Percentiles rank a stretch among this genome's conserved stretches.
Evolutionary conservation across 1,284 basidiomycete species (phyloP).

Genomic region (Mycosarcoma mackinlayi): DNA sequence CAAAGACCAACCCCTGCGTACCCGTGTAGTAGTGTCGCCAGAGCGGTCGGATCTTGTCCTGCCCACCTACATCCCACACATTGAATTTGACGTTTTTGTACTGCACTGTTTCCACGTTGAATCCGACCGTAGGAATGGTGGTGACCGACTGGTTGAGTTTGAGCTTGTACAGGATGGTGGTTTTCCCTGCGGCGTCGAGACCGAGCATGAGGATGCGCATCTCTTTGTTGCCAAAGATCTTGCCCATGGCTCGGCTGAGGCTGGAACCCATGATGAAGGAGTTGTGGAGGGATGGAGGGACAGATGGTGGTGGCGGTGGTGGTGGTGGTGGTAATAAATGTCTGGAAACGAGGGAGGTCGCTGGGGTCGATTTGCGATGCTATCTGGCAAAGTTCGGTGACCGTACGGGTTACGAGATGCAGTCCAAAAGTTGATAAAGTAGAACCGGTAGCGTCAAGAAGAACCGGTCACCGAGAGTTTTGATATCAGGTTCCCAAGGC

Average conservation of each 20-base stretch:
- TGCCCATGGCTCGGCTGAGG: slow-evolving; percentile 79
- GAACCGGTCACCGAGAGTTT: too few relatives aligned
- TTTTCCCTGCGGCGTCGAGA: slow-evolving; percentile 88
- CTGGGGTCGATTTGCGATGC: too few relatives aligned
- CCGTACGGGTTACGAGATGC: too few relatives aligned
- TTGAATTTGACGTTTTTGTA: slow-evolving; percentile 70
- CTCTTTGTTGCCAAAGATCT: slow-evolving; percentile 98
- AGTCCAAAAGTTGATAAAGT: too few relatives aligned
- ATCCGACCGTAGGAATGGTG: slow-evolving; percentile 92
- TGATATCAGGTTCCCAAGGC: too few relatives aligned
- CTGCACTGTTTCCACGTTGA: slow-evolving; percentile 70
- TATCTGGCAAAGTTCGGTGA: too few relatives aligned
- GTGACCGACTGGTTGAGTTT: slow-evolving; percentile 99
- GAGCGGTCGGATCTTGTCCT: slow-evolving; percentile 71
- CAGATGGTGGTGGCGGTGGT: not conserved
- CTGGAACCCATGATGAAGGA: slow-evolving; percentile 57
- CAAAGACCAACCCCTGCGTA: slow-evolving; percentile 75
- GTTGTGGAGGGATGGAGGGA: not conserved
- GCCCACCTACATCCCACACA: slow-evolving; percentile 69
- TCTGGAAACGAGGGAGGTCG: not conserved
- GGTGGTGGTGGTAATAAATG: not conserved
- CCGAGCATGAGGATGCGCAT: slow-evolving; percentile 89
- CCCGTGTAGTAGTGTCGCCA: slow-evolving; percentile 95
- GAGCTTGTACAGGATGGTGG: slow-evolving; percentile 94
- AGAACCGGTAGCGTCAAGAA: too few relatives aligned